These are phyloP conservation scores for Farysia itapuensis DNA, from an alignment of 1,284 basidiomycete genomes.

Conservation along the genomic window DNA sequence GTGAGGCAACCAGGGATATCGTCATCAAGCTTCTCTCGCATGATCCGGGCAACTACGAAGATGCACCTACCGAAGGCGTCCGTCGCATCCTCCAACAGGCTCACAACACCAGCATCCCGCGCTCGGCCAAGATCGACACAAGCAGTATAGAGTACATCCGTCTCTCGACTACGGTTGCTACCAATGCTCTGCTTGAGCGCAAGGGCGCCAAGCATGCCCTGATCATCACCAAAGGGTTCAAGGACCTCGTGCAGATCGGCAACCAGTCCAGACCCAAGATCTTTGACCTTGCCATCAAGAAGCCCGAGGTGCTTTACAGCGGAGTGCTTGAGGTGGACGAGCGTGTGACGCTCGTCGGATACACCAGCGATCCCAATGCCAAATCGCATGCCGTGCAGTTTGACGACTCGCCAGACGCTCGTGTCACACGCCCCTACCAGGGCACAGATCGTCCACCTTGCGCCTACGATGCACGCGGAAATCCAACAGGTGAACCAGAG, in stretches of 20 bases:
- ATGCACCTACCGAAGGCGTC: conserved; percentile 93
- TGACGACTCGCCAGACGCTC: conserved; percentile 5
- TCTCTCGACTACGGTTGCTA: conserved; percentile 91
- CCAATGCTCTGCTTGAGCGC: conserved; percentile 90
- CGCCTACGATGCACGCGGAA: conserved; percentile 71
- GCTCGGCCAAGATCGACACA: conserved; percentile 72
- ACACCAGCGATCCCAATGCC: conserved; percentile 81
- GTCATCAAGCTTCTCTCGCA: conserved; percentile 62
- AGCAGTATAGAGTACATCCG: conserved; percentile 89
- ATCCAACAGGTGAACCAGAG: conserved; percentile 69
- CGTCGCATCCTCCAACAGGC: conserved; percentile 82
- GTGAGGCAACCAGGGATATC: conserved; percentile 44
- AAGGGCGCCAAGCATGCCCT: conserved; percentile 89
- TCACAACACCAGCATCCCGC: conserved; percentile 69
- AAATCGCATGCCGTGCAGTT: conserved; percentile 66
- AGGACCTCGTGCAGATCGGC: conserved; percentile 83
- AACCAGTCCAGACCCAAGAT: conserved; percentile 87
- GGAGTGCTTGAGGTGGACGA: conserved; percentile 86
- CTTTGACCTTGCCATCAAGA: conserved; percentile 62
- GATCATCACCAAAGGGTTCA: conserved; percentile 88
- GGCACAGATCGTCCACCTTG: conserved; percentile 63
- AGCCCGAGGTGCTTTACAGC: conserved; percentile 77
- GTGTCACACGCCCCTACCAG: conserved; percentile 28
- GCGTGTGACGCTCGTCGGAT: conserved; percentile 89
- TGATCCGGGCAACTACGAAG: conserved; percentile 74